Base-by-base conservation (phyloP, 78 protist genomes). In the Polysphondylium violaceum region DNA sequence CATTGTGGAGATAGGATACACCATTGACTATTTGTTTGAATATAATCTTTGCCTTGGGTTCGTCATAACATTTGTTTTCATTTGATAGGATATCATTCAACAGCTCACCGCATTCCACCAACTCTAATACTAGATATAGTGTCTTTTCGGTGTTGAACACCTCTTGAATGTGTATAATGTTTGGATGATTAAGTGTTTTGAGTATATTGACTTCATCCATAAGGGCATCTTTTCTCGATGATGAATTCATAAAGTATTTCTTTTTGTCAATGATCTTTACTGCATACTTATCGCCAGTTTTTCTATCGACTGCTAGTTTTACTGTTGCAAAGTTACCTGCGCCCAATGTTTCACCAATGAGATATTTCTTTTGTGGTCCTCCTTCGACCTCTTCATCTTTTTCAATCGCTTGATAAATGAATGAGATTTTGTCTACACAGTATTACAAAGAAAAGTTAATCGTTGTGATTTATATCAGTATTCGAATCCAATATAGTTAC, bases 161-260 rank as follows among this genome's bases (percentile, higher is more conserved):
- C 19, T 81, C 95, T 53, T 75, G 59, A 17, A 92, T 77, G 41
- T 71, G 78, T 63, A 92, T 77, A 51, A 92, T 83, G 59, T 92
- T 92, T 23, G 29, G 59, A 40, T 92, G 95, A 11, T 38, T 47
- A 7, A 92, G 51, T 9, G 47, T 65, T 36, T 58, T 73, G 3
- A 92, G 55, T 16, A 92, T 92, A 40, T 83, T 87, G 7, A 92
- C 89, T n/a, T 92, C 95, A 40, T 88, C 94, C 94, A 88, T 88
- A 43, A 88, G 74, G 31, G 94, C 74, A 72, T 88, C 94, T 63
- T 88, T 72, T 68, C 85, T 74, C 19, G 79, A 33, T 14, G 74
- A 43, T 29, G 71, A 33, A 38, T 69, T 88, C 87, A 87, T 87
- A 53, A 74, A 72, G 47, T 76, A 88, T 47, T 75, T 88, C 58